These are phyloP conservation scores for Megacollybia platyphylla DNA, from an alignment of 1,284 basidiomycete genomes.

Conservation along the genomic window DNA sequence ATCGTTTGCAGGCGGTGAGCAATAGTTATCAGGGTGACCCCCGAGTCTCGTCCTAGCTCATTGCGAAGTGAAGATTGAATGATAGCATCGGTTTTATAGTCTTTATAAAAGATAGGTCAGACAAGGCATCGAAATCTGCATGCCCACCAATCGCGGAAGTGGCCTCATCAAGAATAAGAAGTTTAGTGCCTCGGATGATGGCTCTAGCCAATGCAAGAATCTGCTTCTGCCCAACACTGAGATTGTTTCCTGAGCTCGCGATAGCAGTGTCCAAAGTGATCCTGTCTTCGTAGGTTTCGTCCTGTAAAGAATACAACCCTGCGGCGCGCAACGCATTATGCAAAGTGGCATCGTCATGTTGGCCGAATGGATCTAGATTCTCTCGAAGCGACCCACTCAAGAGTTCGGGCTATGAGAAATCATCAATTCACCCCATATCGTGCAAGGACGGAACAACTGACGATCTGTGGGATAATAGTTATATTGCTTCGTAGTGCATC, in stretches of 20 bases:
- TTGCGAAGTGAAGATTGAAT: constrained; percentile 46
- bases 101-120: constrained; percentile 14
- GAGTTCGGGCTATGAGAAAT: constrained; percentile 44
- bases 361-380: constrained; percentile 61
- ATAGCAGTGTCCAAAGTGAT: constrained; percentile 41
- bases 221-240: constrained; percentile 64
- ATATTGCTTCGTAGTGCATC: constrained; percentile 49
- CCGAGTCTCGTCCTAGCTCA: constrained; percentile 29
- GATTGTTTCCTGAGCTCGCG: constrained; percentile 46
- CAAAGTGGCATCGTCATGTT: constrained; percentile 55
- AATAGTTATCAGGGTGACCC: constrained; percentile 47
- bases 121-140: constrained; percentile 20
- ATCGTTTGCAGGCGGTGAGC: constrained; percentile 63
- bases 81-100: constrained; percentile 45
- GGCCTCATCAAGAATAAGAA: constrained; percentile 50
- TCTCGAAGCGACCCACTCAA: constrained; percentile 43
- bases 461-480: constrained; percentile 49
- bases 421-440: constrained; percentile 21
- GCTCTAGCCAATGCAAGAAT: constrained; percentile 48
- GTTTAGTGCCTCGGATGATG: constrained; percentile 39
- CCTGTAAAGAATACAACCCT: constrained; percentile 39
- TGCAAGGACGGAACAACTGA: constrained; percentile 11
- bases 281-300: constrained; percentile 31
- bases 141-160: constrained; percentile 26
- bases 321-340: constrained; percentile 43